Conservation (phyloP, 2,329 filamentous ascomycete genomes). For the Clathrospora elynae region DNA sequence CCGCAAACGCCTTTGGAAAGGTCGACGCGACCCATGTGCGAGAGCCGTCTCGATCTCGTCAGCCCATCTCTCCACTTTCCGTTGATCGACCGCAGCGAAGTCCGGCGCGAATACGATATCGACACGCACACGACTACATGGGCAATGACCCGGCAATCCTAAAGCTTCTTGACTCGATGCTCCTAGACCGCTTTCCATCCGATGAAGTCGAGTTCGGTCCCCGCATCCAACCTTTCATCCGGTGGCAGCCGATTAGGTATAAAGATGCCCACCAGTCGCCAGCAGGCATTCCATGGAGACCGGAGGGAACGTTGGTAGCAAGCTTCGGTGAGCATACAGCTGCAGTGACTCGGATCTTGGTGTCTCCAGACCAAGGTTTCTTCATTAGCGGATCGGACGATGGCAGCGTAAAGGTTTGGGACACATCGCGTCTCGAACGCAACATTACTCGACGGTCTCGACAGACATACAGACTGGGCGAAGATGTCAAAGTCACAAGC, state of each 20-base stretch:
- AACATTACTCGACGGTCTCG: conserved; percentile 88
- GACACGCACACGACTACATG: conserved; percentile 78
- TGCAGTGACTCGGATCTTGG: conserved; percentile 78
- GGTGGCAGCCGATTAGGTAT: conserved; percentile 58
- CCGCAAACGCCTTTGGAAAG: conserved; percentile 67
- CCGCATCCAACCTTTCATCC: conserved; percentile 71
- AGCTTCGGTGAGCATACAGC: conserved; percentile 87
- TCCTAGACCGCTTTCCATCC: conserved; percentile 66
- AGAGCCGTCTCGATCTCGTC: conserved; percentile 38
- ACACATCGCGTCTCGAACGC: conserved; percentile 84
- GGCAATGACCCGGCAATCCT: conserved; percentile 72
- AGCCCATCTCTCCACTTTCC: conserved; percentile 37
- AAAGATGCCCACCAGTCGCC: conserved; percentile 57
- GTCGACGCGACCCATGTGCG: conserved; percentile 58
- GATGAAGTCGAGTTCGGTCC: conserved; percentile 75
- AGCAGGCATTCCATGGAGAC: conserved; percentile 73
- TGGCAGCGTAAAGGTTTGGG: conserved; percentile 90
- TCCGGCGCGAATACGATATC: conserved; percentile 55
- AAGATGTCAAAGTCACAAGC: conserved; percentile 74
- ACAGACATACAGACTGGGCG: conserved; percentile 78
- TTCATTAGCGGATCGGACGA: conserved; percentile 95
- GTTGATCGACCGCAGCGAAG: conserved; percentile 39
- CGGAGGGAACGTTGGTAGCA: conserved; percentile 80
- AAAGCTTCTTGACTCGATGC: conserved; percentile 80
- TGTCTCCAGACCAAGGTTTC: conserved; percentile 89